Percentiles rank a stretch among this genome's conserved stretches.
Conservation (phyloP, 2,329 filamentous ascomycete species). For the Orbilia blumenaviensis region DNA sequence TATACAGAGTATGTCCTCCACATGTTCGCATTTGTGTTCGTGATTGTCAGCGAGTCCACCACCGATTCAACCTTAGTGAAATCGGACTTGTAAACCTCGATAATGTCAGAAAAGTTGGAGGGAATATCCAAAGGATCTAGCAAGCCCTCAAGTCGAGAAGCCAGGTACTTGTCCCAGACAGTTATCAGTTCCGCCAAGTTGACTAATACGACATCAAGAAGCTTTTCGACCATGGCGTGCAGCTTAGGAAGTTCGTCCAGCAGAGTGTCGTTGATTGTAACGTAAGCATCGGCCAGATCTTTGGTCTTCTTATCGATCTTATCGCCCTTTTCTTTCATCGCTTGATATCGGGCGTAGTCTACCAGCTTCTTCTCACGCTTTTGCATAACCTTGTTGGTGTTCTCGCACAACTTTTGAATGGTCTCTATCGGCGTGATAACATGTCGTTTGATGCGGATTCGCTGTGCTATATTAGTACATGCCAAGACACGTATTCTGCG, state of each 20-base stretch:
- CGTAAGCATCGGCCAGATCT: constrained; percentile 87
- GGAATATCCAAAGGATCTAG: constrained; percentile 73
- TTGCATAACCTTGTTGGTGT: constrained; percentile 87
- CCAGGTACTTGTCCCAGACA: constrained; percentile 83
- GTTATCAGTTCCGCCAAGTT: constrained; percentile 87
- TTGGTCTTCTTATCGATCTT: constrained; percentile 85
- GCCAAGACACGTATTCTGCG: not conserved
- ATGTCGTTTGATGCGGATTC: constrained; percentile 74
- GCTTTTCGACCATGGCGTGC: constrained; percentile 79
- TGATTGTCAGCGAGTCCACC: constrained; percentile 48
- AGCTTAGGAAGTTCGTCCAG: constrained; percentile 91
- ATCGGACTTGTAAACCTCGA: constrained; percentile 79
- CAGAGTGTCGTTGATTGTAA: constrained; percentile 88
- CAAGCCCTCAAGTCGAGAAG: constrained; percentile 80
- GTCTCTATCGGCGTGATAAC: constrained; percentile 85
- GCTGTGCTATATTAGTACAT: constrained; percentile 54
- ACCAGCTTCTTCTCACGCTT: constrained; percentile 92
- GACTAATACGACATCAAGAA: constrained; percentile 82
- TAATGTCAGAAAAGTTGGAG: constrained; percentile 76
- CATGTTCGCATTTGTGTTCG: constrained; percentile 46
- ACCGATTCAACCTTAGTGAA: constrained; percentile 74
- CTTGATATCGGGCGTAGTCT: constrained; percentile 84
- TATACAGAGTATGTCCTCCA: constrained; percentile 57
- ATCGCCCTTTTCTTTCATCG: constrained; percentile 77
- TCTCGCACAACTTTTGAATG: constrained; percentile 80